phyloP scores from a whole-genome alignment of 2,329 filamentous ascomycete genomes.

The Thielaviopsis ethacetica region DNA sequence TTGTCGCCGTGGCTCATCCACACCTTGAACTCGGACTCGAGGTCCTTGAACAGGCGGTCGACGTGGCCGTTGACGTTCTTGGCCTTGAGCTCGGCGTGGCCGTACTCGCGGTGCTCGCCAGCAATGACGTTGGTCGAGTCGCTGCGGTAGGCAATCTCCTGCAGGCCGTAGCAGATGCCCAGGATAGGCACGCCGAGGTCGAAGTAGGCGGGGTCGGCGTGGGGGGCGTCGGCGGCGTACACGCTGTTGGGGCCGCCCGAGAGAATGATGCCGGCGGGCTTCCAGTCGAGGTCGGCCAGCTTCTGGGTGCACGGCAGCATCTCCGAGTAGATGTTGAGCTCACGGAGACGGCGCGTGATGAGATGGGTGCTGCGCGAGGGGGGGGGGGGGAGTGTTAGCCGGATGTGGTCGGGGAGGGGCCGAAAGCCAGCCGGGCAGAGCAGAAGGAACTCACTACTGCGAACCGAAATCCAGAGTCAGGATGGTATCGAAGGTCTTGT shows the following conservation, averaged over 20 bases:
- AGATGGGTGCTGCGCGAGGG: conserved; percentile 53
- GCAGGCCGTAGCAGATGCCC: conserved; percentile 44
- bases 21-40: conserved; percentile 40
- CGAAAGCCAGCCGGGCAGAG: neutral
- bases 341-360: conserved; percentile 57
- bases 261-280: conserved; percentile 65
- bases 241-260: conserved; percentile 48
- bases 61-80: conserved; percentile 44
- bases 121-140: conserved; percentile 41
- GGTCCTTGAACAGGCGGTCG: conserved; percentile 61
- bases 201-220: conserved; percentile 69
- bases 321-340: conserved; percentile 71
- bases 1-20: conserved; percentile 91
- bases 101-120: conserved; percentile 38
- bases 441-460: conserved; percentile 4
- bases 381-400: neutral
- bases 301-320: conserved; percentile 80
- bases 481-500: conserved; percentile 37
- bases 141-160: conserved; percentile 50
- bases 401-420: neutral
- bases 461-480: conserved; percentile 54
- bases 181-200: conserved; percentile 44
- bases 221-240: conserved; percentile 57
- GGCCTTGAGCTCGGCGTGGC: conserved; percentile 50
- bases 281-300: conserved; percentile 57